Conservation (phyloP, 331 rosid genomes). For the Rhamnella rubrinervis region DNA sequence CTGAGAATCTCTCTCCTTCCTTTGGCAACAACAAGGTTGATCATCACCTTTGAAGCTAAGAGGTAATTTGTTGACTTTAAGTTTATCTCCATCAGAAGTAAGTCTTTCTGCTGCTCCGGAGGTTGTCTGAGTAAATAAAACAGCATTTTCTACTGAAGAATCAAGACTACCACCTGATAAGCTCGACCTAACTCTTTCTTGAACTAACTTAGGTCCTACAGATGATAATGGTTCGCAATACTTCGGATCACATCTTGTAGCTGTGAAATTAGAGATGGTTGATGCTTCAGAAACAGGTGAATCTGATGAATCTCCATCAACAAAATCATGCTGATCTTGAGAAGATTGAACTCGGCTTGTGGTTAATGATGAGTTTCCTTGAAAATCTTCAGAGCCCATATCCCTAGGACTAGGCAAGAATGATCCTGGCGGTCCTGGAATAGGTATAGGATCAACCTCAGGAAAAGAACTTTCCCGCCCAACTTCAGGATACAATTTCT, state of each 20-base stretch:
- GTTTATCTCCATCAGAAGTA: constrained; percentile 29
- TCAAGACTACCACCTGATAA: constrained; percentile 29
- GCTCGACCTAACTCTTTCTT: constrained; percentile 24
- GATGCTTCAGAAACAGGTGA: constrained; percentile 57
- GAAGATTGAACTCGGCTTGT: constrained; percentile 51
- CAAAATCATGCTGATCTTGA: constrained; percentile 46
- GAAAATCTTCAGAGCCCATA: constrained; percentile 53
- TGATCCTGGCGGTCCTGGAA: constrained; percentile 73
- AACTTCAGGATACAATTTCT: constrained; percentile 35
- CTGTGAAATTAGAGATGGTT: constrained; percentile 45
- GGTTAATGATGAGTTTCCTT: constrained; percentile 58
- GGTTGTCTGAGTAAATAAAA: constrained; percentile 17
- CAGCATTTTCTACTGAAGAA: constrained; percentile 35
- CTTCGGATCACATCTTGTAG: constrained; percentile 27
- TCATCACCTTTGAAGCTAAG: constrained; percentile 29
- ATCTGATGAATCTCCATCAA: constrained; percentile 53
- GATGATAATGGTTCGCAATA: constrained; percentile 26
- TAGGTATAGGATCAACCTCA: constrained; percentile 55
- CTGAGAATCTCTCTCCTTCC: constrained; percentile 43
- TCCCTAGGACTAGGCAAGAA: constrained; percentile 63
- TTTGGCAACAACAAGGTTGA: constrained; percentile 61
- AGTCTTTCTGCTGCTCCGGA: constrained; percentile 20
- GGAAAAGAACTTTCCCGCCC: constrained; percentile 34
- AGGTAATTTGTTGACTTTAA: constrained; percentile 30
- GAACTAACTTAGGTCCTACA: constrained; percentile 27